Percentiles rank a stretch among this genome's conserved stretches.
Evolutionary conservation across 306 rosid species (phyloP).

Genomic region (Glycyrrhiza uralensis): DNA sequence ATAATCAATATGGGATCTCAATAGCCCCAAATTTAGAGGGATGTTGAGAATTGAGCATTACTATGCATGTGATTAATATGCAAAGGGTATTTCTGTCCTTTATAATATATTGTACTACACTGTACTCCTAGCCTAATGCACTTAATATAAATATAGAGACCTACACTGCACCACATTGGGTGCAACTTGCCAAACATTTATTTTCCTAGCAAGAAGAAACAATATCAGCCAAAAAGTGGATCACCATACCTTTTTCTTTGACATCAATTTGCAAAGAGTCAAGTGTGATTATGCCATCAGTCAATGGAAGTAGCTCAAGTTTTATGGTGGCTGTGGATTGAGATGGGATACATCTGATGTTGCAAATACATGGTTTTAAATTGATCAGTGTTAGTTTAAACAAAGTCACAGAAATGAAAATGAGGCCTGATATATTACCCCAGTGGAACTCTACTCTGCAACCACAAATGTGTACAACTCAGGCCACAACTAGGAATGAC

Average conservation of each 20-base stretch:
- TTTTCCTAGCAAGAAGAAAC: background rate
- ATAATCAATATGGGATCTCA: too few species aligned
- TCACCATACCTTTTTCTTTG: constrained; percentile 82
- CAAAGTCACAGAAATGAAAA: background rate
- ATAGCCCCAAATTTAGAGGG: background rate
- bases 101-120: background rate
- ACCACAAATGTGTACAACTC: constrained; percentile 93
- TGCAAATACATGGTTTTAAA: constrained; percentile 29
- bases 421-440: constrained; percentile 53
- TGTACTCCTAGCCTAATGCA: background rate
- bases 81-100: background rate
- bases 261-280: constrained; percentile 91
- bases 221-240: background rate
- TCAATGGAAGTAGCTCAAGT: constrained; percentile 95
- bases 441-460: constrained; percentile 96
- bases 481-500: constrained; percentile 65
- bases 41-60: background rate
- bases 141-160: background rate
- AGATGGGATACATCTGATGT: constrained; percentile 79
- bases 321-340: constrained; percentile 85
- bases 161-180: background rate
- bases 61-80: background rate
- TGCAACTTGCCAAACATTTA: background rate
- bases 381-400: constrained; percentile 17
- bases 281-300: constrained; percentile 90